A percentile compares a stretch with the other conserved stretches of the same genome.
Conservation (phyloP, 1,284 basidiomycete species). For the Leccinum subfulvum region DNA sequence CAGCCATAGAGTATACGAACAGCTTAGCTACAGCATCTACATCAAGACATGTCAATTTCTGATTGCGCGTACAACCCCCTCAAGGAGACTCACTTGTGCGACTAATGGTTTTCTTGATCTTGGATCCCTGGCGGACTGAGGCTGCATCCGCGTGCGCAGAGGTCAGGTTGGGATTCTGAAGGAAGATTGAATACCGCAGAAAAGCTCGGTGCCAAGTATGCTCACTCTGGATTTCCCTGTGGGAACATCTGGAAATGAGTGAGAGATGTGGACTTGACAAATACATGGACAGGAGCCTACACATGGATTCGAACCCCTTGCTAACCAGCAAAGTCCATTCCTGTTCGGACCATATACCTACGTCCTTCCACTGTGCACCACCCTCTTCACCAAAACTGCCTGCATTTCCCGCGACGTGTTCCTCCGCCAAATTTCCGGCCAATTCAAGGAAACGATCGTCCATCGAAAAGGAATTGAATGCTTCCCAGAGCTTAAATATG, state of each 20-base stretch:
- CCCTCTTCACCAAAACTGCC: constrained; percentile 54
- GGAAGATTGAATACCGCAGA: constrained; percentile 7
- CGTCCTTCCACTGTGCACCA: constrained; percentile 66
- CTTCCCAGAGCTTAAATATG: constrained; percentile 83
- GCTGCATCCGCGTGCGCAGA: constrained; percentile 68
- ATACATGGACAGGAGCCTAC: constrained; percentile 43
- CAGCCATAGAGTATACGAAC: constrained; percentile 88
- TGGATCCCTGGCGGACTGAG: constrained; percentile 61
- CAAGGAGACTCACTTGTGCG: constrained; percentile 54
- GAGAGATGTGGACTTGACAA: constrained; percentile 41
- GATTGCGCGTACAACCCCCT: background rate
- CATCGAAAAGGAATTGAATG: constrained; percentile 76
- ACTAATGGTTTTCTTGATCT: constrained; percentile 78
- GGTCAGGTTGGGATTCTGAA: constrained; percentile 61
- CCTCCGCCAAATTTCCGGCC: constrained; percentile 73
- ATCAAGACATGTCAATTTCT: constrained; percentile 6
- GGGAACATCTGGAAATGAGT: constrained; percentile 58
- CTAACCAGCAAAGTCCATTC: constrained; percentile 87
- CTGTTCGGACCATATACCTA: constrained; percentile 85
- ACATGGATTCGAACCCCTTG: constrained; percentile 86
- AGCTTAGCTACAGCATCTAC: constrained; percentile 83
- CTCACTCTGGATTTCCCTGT: constrained; percentile 65
- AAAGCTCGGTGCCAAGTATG: background rate
- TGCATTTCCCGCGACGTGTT: constrained; percentile 67
- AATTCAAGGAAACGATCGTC: constrained; percentile 88